Conservation (phyloP, 208 protist genomes). For the Wallacemonas sp. region DNA sequence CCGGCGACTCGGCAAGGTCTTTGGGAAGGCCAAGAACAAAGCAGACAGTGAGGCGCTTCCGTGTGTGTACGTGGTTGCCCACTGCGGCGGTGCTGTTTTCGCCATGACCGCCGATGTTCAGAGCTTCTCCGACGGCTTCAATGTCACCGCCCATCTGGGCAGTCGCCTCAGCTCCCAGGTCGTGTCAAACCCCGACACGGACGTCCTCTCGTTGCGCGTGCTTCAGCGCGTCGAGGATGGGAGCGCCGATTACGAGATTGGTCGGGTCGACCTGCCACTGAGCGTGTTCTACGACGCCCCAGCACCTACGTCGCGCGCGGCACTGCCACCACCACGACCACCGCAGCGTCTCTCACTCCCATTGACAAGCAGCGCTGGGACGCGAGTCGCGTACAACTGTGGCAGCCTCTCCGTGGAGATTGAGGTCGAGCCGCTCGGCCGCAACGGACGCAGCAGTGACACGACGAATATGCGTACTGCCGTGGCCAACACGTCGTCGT, state of each 20-base stretch:
- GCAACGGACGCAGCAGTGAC: too few species aligned
- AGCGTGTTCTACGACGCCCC: neutral
- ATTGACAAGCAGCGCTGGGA: conserved; percentile 3
- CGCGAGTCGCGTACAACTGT: neutral
- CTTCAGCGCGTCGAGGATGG: neutral
- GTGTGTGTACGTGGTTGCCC: neutral
- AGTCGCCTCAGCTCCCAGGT: neutral
- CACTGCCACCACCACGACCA: too few species aligned
- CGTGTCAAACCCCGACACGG: neutral
- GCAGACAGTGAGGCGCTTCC: neutral
- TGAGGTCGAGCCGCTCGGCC: neutral
- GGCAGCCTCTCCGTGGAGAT: conserved; percentile 24
- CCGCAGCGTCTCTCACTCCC: conserved; percentile 2
- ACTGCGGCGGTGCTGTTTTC: neutral
- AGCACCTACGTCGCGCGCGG: too few species aligned
- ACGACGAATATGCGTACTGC: too few species aligned
- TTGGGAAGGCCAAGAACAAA: too few species aligned
- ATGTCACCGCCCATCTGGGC: conserved; percentile 3
- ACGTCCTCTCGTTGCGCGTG: conserved; percentile 3
- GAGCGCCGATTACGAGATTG: conserved; percentile 8
- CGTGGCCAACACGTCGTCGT: too few species aligned
- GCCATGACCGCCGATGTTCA: neutral
- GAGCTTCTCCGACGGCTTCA: neutral
- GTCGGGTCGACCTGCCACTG: conserved; percentile 12
- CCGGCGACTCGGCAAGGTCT: neutral